Percentiles rank a stretch among this genome's conserved stretches.
Evolutionary conservation across 2,329 filamentous ascomycete species (phyloP).

Genomic region (Corniculantispora saksenae): DNA sequence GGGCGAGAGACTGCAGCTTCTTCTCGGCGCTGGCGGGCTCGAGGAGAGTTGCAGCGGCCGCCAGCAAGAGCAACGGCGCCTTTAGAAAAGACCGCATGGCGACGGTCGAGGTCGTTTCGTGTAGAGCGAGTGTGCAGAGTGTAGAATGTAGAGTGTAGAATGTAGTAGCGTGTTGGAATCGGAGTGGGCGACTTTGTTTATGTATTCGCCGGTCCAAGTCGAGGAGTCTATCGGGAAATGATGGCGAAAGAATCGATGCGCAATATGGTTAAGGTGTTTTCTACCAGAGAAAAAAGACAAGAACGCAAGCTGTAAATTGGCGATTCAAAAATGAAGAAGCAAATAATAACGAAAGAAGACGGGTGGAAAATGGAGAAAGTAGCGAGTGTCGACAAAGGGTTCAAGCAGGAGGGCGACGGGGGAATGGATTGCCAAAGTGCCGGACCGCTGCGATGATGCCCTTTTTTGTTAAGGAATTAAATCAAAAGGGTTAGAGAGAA

Average conservation of each 20-base stretch:
- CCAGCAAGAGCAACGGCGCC: conserved; percentile 47
- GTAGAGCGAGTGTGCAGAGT: neutral
- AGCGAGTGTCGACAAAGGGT: conserved; percentile 14
- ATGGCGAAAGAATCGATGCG: conserved; percentile 1
- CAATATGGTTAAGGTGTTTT: conserved; percentile 3
- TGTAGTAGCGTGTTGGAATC: neutral
- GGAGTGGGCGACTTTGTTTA: neutral
- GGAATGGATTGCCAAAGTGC: neutral
- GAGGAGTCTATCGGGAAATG: neutral
- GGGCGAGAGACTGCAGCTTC: conserved; percentile 77
- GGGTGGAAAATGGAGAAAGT: neutral
- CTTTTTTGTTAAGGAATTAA: conserved; percentile 1
- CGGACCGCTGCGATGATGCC: neutral
- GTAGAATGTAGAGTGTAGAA: too few species aligned
- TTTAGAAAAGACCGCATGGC: conserved; percentile 49
- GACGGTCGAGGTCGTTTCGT: neutral
- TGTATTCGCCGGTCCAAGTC: neutral
- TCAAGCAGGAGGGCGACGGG: neutral
- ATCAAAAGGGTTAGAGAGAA: neutral
- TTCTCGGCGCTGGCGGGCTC: conserved; percentile 59
- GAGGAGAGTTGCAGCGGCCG: conserved; percentile 44
- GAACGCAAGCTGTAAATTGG: neutral
- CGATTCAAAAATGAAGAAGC: conserved; percentile 6
- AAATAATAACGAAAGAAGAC: conserved; percentile 23
- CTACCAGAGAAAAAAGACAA: conserved; percentile 18